Percentiles rank a stretch among this genome's conserved stretches.
phyloP scores from a whole-genome alignment of 345 rosid genomes.

The Arabis alpina region DNA sequence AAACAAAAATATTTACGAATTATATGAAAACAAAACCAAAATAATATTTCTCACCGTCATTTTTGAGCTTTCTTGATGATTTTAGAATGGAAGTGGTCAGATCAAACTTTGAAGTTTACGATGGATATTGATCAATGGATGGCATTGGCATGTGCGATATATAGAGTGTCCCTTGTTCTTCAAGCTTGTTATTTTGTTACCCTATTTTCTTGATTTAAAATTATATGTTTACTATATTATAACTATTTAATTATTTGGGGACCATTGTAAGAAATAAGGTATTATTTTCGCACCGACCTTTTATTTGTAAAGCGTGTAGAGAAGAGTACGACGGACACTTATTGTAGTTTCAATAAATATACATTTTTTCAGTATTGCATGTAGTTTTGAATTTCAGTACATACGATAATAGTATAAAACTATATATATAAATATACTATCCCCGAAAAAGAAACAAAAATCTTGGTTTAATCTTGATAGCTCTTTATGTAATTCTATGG shows the following conservation, averaged over 20 bases:
- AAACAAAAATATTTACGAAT: slow-evolving; percentile 9
- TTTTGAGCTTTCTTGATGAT: slow-evolving; percentile 32
- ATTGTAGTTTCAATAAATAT: slow-evolving; percentile 11
- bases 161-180: slow-evolving; percentile 30
- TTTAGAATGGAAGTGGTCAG: slow-evolving; percentile 17
- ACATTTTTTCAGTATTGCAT: background rate
- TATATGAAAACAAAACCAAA: slow-evolving; percentile 1
- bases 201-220: slow-evolving; percentile 5
- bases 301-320: slow-evolving; percentile 26
- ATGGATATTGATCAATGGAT: slow-evolving; percentile 34
- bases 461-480: too few relatives aligned
- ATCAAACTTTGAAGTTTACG: slow-evolving; percentile 13
- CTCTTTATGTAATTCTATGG: too few relatives aligned
- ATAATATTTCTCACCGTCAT: slow-evolving; percentile 36
- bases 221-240: background rate
- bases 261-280: background rate
- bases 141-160: slow-evolving; percentile 20
- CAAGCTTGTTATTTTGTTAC: slow-evolving; percentile 3
- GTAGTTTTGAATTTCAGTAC: background rate
- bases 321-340: slow-evolving; percentile 23
- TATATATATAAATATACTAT: background rate
- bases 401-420: background rate
- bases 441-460: too few relatives aligned
- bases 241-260: slow-evolving; percentile 18
- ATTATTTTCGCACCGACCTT: slow-evolving; percentile 43